Evolutionary conservation across 331 rosid species (phyloP).

Genomic region (Malus hybrid): DNA sequence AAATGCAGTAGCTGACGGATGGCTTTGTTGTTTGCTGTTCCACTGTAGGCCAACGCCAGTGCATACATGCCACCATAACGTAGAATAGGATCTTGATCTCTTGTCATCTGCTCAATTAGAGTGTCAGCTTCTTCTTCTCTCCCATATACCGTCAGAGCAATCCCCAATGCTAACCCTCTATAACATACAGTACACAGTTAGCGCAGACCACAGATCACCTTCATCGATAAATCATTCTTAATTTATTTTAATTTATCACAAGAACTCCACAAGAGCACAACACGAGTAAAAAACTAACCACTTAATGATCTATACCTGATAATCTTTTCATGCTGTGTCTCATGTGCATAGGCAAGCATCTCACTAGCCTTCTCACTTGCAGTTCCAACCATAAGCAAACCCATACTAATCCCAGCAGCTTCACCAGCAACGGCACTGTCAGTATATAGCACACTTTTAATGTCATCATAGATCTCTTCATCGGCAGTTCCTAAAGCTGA

Average conservation of each 20-base stretch:
- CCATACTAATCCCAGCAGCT: slow-evolving; percentile 99
- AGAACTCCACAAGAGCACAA: background rate
- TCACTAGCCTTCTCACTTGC: slow-evolving; percentile 96
- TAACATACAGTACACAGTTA: slow-evolving; percentile 7
- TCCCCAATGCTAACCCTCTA: slow-evolving; percentile 92
- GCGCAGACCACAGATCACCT: background rate
- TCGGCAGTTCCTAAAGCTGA: slow-evolving; percentile 96
- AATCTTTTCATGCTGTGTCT: slow-evolving; percentile 93
- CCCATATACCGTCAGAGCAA: slow-evolving; percentile 94
- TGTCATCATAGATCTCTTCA: slow-evolving; percentile 81
- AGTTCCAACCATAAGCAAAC: slow-evolving; percentile 97
- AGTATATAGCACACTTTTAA: slow-evolving; percentile 75
- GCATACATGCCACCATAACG: slow-evolving; percentile 99
- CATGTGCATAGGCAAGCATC: slow-evolving; percentile 94
- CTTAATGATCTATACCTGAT: slow-evolving; percentile 45
- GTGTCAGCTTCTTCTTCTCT: slow-evolving; percentile 99
- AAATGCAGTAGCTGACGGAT: slow-evolving; percentile 91
- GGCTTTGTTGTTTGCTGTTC: slow-evolving; percentile 97
- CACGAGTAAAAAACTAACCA: background rate
- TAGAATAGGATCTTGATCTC: slow-evolving; percentile 91
- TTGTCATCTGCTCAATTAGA: slow-evolving; percentile 93
- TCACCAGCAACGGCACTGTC: slow-evolving; percentile 99
- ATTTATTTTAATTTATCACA: background rate
- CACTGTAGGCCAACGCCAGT: slow-evolving; percentile 88
- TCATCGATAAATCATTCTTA: background rate